A percentile compares a stretch with the other conserved stretches of the same genome.
Evolutionary conservation across 371 early-diverging fungal genomes (phyloP).

Genomic region (Apophysomyces sp.): DNA sequence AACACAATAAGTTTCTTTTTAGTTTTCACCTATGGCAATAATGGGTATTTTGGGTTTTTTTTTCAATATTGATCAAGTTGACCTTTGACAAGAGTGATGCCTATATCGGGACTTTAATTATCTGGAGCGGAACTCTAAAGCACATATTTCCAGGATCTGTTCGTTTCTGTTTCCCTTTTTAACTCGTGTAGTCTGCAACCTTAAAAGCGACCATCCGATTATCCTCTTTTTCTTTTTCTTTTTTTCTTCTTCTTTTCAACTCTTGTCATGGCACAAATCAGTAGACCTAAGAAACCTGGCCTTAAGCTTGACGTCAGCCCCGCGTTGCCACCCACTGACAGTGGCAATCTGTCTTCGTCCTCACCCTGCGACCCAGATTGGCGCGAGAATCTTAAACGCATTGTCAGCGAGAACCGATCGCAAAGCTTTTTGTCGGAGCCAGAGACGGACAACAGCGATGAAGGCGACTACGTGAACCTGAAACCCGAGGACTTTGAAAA

Average conservation of each 20-base stretch:
- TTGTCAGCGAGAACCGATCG: conserved; percentile 31
- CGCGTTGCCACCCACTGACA: neutral
- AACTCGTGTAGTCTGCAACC: neutral
- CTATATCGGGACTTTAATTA: neutral
- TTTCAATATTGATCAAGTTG: too few relatives aligned
- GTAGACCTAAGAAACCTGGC: neutral
- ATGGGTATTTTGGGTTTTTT: too few relatives aligned
- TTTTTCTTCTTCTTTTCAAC: neutral
- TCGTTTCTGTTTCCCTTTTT: conserved; percentile 4
- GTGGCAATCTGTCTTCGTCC: conserved; percentile 3
- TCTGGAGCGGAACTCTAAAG: neutral
- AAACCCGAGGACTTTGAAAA: conserved; percentile 55
- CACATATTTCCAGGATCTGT: neutral
- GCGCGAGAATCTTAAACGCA: conserved; percentile 35
- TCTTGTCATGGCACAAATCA: conserved; percentile 2
- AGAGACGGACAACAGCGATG: neutral
- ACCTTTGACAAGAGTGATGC: too few relatives aligned
- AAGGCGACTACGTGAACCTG: conserved; percentile 23
- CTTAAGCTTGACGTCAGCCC: neutral
- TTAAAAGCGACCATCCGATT: neutral
- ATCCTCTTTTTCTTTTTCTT: neutral
- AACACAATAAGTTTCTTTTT: too few relatives aligned
- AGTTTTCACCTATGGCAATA: too few relatives aligned
- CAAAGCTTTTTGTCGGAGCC: conserved; percentile 9
- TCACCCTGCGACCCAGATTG: conserved; percentile 20